Evolutionary conservation across 23 red algal species (phyloP), one percentile per base, ranked within the genome.

Genomic region (Cyanidiococcus yangmingshanensis): DNA sequence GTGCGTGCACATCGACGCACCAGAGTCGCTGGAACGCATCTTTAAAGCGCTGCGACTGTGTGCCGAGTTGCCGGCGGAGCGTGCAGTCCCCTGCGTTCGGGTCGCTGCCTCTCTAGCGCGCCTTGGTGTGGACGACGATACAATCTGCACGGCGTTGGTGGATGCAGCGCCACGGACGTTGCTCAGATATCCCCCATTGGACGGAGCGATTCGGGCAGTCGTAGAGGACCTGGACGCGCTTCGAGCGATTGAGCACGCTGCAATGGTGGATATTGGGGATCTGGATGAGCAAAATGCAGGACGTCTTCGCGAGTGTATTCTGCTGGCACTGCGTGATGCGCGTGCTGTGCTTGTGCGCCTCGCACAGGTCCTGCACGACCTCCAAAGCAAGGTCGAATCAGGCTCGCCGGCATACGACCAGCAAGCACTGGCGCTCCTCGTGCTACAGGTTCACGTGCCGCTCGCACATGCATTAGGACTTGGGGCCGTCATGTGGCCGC

Each of bases 401-500:
- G 15, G 67, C 3, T 30, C 41, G 37, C 77, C 57, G 37, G 32
- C 67, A 33, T 79, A 51, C 50, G 35, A 77, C 29, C 83, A 86
- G 51, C 83, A 86, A 15, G 67, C 68, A 12, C 58, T 58, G 1
- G 83, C 83, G 15, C 71, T 86, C 25, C 57, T 79, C 25, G 27
- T 24, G 50, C 77, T 86, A 45, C 83, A 86, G 35, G 74, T 86
- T 16, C 68, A 74, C 39, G 71, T 79, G 41, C 83, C 83, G 27
- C 74, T 86, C 39, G 83, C 83, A 59, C 57, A 81, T 37, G 71
- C 83, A 15, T 1, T 80, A 12, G 83, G 83, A 2, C 24, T 82
- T 29, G 38, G 83, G n/a, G 79, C 78, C 35, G 76, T 86, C 32
- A 86, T 86, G 83, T 86, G 75, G 74, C 57, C 78, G 2, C 59